Evolutionary conservation across 116 monocot species (phyloP).

Genomic region (Cymodocea nodosa): DNA sequence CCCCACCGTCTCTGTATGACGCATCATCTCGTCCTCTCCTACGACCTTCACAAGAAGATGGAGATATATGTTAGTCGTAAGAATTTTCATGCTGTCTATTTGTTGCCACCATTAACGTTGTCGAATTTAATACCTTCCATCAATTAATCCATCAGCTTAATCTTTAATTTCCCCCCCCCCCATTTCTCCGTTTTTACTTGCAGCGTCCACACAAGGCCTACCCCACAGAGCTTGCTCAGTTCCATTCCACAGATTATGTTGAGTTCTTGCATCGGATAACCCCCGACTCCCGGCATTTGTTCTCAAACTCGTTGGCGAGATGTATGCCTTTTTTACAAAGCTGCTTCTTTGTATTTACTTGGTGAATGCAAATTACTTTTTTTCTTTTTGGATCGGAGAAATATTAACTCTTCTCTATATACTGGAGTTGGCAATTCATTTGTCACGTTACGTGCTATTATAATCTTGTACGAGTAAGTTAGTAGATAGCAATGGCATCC

Average conservation of each 20-base stretch:
- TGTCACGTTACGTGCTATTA: too few species aligned
- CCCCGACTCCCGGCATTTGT: constrained; percentile 69
- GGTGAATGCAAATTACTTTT: neutral
- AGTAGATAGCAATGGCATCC: too few species aligned
- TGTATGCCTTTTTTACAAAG: constrained; percentile 28
- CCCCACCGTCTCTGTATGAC: constrained; percentile 98
- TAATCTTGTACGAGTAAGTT: too few species aligned
- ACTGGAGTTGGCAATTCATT: too few species aligned
- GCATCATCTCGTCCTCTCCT: constrained; percentile 90
- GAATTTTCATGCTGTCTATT: neutral
- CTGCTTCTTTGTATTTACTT: neutral
- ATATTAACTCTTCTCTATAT: too few species aligned
- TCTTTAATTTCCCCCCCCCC: too few species aligned
- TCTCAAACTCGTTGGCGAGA: constrained; percentile 42
- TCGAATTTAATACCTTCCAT: neutral
- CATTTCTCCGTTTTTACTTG: constrained; percentile 20
- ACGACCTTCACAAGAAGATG: constrained; percentile 96
- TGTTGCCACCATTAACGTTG: neutral
- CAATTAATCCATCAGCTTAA: neutral
- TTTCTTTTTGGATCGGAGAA: neutral
- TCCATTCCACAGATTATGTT: constrained; percentile 91
- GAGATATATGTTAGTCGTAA: constrained; percentile 91
- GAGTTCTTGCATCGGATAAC: constrained; percentile 92
- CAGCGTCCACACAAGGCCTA: constrained; percentile 98
- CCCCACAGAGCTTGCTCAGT: constrained; percentile 91